Evolutionary conservation across 2,329 filamentous ascomycete species (phyloP), one percentile per base, ranked within the genome.

Genomic region (Madurella fahalii): DNA sequence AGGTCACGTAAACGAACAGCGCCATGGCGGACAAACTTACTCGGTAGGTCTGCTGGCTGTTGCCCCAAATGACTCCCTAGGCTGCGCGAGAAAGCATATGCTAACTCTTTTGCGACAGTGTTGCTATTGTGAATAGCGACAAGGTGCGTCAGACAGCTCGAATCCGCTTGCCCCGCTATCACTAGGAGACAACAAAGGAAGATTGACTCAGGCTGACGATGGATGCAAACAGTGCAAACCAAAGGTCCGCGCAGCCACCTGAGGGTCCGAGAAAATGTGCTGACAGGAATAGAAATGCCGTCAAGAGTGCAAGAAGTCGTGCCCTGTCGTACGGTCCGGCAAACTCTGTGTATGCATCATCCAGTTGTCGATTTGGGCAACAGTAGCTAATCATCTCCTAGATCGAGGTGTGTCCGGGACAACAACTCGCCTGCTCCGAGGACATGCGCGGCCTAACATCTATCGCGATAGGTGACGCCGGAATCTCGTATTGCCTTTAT

Each of bases 301-400:
- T 64, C 93, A 96, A 78, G 94, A 99, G 76, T 99, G 94, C 82
- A 97, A 97, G 74, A 97, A 97, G 74, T 93, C 92, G 31, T 99
- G 94, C 73, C 91, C 95, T 31, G 94, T 99, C 60, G 94, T 99
- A 64, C 89, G 93, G 68, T 95, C 92, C 58, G 94, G 94, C 75
- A 97, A 96, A 80, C 68, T 72, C 50, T 72, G 65, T 42, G 62
- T 63, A 61, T 51, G 59, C 32, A 30, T 16, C 44, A 47, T n/a
- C 17, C 48, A 85, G 95, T 62, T 96, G 89, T 75, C 95, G 95
- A 71, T 32, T 95, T 59, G 90, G 95, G 63, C 7, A 16, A 18
- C 17, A 15, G 13, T n/a, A 46, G 49, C 58, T 58, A 60, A 61
- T 48, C 9, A 11, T 18, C 15, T n/a, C 41, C 9, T 34, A 63